These are phyloP conservation scores for Dictyostelium purpureum DNA, from an alignment of 78 protist species.

Conservation along the genomic window DNA sequence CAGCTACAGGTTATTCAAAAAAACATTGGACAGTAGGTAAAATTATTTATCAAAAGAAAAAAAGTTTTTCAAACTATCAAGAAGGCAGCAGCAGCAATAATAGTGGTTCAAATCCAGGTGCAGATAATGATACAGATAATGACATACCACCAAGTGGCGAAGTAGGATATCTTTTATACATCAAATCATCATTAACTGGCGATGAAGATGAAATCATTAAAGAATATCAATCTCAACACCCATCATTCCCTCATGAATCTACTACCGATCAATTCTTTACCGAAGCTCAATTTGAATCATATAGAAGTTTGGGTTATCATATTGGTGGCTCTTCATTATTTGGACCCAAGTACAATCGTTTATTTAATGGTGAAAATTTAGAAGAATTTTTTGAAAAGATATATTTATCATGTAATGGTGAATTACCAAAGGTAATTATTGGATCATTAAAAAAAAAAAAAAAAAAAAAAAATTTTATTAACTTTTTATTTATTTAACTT, in stretches of 20 bases:
- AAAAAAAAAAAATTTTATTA: too few relatives aligned
- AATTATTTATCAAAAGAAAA: constrained; percentile 67
- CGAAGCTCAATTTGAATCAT: constrained; percentile 72
- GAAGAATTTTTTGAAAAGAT: constrained; percentile 64
- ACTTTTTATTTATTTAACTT: neutral
- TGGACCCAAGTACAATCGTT: constrained; percentile 56
- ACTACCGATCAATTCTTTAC: constrained; percentile 81
- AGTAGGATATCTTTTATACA: constrained; percentile 64
- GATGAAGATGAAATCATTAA: constrained; percentile 75
- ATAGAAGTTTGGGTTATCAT: constrained; percentile 65
- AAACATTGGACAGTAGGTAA: constrained; percentile 81
- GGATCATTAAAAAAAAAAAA: neutral
- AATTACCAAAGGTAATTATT: constrained; percentile 20
- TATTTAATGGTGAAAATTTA: constrained; percentile 59
- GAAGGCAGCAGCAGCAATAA: neutral
- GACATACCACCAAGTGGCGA: constrained; percentile 73
- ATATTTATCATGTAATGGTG: constrained; percentile 54
- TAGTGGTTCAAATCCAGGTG: neutral
- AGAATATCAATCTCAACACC: constrained; percentile 79
- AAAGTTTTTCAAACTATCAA: neutral
- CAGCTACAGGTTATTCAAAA: constrained; percentile 40
- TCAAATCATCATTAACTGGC: constrained; percentile 68
- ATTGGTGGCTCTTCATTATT: constrained; percentile 52
- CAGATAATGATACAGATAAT: neutral
- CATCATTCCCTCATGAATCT: constrained; percentile 77